Evolutionary conservation across 1,139 yeast genomes (phyloP).

Genomic region (Pichia inconspicua): DNA sequence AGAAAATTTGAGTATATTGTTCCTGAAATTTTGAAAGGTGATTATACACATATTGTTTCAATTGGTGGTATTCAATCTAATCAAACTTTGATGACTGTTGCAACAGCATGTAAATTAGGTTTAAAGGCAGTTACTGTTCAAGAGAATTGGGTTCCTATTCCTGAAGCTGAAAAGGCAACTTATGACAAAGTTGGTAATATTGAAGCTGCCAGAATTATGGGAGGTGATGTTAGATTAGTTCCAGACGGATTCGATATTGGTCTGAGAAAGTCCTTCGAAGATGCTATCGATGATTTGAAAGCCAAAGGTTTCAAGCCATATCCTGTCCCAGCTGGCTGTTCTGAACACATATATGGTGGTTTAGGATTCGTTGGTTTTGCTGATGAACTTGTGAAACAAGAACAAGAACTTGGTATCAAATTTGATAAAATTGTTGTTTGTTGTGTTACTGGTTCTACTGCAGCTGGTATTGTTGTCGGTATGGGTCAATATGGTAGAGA

Average conservation of each 20-base stretch:
- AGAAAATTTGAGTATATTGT: constrained; percentile 29
- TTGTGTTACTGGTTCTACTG: constrained; percentile 29
- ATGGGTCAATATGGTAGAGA: constrained; percentile 29
- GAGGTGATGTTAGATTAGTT: constrained; percentile 29
- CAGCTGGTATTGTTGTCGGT: constrained; percentile 29
- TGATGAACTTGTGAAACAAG: constrained; percentile 28
- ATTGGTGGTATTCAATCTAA: constrained; percentile 30
- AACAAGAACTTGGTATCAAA: constrained; percentile 26
- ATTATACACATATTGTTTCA: constrained; percentile 29
- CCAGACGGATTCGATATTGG: constrained; percentile 30
- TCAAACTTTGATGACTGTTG: constrained; percentile 30
- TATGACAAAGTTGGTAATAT: constrained; percentile 30
- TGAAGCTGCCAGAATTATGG: constrained; percentile 29
- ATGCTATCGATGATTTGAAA: constrained; percentile 23
- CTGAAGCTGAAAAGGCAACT: constrained; percentile 24
- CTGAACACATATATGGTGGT: constrained; percentile 30
- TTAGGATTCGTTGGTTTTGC: constrained; percentile 30
- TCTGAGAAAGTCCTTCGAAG: constrained; percentile 28
- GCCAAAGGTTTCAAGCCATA: constrained; percentile 25
- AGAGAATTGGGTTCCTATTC: constrained; percentile 30
- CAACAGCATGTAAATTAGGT: constrained; percentile 30
- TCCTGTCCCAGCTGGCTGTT: constrained; percentile 31
- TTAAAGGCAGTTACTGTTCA: constrained; percentile 29
- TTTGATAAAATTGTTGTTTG: constrained; percentile 29
- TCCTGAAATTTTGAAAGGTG: constrained; percentile 28